These are phyloP conservation scores for Rhodotorula kratochvilovae DNA, from an alignment of 768 basidiomycete genomes.

Conservation along the genomic window DNA sequence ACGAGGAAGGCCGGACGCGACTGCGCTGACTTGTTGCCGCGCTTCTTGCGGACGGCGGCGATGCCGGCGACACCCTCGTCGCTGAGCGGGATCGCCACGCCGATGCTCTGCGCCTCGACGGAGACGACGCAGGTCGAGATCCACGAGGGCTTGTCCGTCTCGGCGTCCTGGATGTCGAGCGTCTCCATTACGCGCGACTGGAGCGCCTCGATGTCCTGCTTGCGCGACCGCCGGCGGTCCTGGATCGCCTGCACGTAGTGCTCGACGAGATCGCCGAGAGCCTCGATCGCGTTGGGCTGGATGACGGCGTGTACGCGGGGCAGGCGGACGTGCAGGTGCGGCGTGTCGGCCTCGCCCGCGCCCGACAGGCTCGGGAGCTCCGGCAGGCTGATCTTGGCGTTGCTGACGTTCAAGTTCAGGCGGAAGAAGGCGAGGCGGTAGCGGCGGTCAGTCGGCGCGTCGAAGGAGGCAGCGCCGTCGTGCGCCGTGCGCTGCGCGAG, in stretches of 20 bases:
- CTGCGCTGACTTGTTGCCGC: slow-evolving; percentile 49
- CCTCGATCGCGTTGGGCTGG: slow-evolving; percentile 87
- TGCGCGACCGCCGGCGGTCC: slow-evolving; percentile 67
- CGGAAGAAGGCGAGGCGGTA: slow-evolving; percentile 77
- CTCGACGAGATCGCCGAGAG: slow-evolving; percentile 83
- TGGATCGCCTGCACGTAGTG: slow-evolving; percentile 65
- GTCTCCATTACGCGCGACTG: slow-evolving; percentile 61
- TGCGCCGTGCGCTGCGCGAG: slow-evolving; percentile 56
- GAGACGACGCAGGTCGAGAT: slow-evolving; percentile 49
- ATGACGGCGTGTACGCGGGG: slow-evolving; percentile 84
- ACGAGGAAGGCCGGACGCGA: slow-evolving; percentile 71
- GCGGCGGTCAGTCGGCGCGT: slow-evolving; percentile 51
- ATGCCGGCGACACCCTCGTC: slow-evolving; percentile 55
- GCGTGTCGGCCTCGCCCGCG: slow-evolving; percentile 11
- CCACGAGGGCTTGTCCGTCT: slow-evolving; percentile 42
- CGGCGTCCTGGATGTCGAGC: slow-evolving; percentile 54
- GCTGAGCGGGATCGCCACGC: slow-evolving; percentile 81
- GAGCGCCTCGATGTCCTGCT: slow-evolving; percentile 72
- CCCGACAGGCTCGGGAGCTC: slow-evolving; percentile 15
- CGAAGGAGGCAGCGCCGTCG: not conserved
- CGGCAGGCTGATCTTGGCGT: slow-evolving; percentile 15
- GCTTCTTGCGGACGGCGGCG: slow-evolving; percentile 35
- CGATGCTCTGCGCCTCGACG: slow-evolving; percentile 58
- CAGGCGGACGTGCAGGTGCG: slow-evolving; percentile 55
- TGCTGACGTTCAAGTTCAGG: slow-evolving; percentile 60